phyloP scores from a whole-genome alignment of 2,329 filamentous ascomycete genomes.

The Diaporthe sp. region DNA sequence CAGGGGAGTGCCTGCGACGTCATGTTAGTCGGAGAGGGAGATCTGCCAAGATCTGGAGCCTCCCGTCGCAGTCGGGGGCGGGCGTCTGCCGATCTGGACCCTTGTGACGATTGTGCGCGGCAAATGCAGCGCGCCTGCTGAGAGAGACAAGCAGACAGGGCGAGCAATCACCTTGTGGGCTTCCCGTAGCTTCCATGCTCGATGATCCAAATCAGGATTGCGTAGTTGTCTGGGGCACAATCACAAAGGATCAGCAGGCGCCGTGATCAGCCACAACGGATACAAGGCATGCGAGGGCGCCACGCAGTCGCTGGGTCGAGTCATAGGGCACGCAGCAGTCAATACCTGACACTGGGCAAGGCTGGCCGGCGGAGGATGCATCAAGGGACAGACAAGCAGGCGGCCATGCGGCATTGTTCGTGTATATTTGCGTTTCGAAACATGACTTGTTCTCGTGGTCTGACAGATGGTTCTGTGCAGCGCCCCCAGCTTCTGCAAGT shows the following conservation, averaged over 20 bases:
- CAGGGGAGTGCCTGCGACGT: constrained; percentile 24
- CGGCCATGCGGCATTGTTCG: not conserved
- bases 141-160: not conserved
- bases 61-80: constrained; percentile 9
- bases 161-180: constrained; percentile 5
- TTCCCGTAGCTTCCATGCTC: not conserved
- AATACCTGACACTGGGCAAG: not conserved
- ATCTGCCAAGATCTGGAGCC: constrained; percentile 28
- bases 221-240: not conserved
- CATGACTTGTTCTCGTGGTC: constrained; percentile 17
- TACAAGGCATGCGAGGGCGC: not conserved
- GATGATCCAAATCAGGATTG: constrained; percentile 25
- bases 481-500: not conserved
- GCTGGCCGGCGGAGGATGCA: not conserved
- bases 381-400: not conserved
- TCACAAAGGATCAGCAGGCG: constrained; percentile 9
- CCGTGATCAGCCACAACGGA: not conserved
- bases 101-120: constrained; percentile 24
- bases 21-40: not conserved
- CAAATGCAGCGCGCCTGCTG: constrained; percentile 18
- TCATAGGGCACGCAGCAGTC: constrained; percentile 4
- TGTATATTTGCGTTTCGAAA: constrained; percentile 24
- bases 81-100: constrained; percentile 27
- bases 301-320: not conserved
- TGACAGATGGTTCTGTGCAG: not conserved